Conservation (phyloP, 495 filamentous ascomycete species). For the Letharia columbiana region DNA sequence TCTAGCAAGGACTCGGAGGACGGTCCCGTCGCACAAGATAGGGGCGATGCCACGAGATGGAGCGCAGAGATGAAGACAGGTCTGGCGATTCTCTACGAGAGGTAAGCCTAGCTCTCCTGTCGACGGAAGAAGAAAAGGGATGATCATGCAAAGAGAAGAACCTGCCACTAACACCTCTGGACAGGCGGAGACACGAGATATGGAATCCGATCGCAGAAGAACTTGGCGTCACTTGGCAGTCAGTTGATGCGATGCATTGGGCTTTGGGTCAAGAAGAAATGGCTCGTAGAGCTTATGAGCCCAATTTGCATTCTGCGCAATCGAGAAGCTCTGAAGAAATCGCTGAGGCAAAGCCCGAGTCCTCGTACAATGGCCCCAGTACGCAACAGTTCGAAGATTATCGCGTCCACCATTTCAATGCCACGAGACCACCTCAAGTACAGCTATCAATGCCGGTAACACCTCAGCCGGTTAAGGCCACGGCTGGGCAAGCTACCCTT, state of each 20-base stretch:
- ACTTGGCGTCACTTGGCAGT: constrained; percentile 13
- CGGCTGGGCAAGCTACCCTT: not conserved
- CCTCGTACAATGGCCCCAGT: not conserved
- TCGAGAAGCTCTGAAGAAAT: not conserved
- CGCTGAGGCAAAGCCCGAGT: not conserved
- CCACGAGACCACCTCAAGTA: constrained; percentile 14
- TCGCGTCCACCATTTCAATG: constrained; percentile 9
- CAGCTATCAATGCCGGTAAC: not conserved
- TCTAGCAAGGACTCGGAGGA: not conserved
- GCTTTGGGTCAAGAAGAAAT: constrained; percentile 10
- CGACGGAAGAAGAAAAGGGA: not conserved
- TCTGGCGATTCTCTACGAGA: constrained; percentile 7
- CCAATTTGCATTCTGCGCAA: not conserved
- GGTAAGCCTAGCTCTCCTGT: not conserved
- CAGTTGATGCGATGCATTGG: constrained; percentile 16
- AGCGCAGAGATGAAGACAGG: not conserved
- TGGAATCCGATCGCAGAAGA: constrained; percentile 16
- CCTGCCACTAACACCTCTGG: not conserved
- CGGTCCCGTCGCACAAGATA: not conserved
- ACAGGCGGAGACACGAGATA: constrained; percentile 5
- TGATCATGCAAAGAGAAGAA: not conserved
- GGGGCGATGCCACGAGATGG: not conserved
- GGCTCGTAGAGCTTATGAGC: not conserved
- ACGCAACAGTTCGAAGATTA: constrained; percentile 5
- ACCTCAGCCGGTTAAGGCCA: not conserved